These are phyloP conservation scores for Vinca minor DNA, from an alignment of 257 asterid genomes.

Conservation along the genomic window DNA sequence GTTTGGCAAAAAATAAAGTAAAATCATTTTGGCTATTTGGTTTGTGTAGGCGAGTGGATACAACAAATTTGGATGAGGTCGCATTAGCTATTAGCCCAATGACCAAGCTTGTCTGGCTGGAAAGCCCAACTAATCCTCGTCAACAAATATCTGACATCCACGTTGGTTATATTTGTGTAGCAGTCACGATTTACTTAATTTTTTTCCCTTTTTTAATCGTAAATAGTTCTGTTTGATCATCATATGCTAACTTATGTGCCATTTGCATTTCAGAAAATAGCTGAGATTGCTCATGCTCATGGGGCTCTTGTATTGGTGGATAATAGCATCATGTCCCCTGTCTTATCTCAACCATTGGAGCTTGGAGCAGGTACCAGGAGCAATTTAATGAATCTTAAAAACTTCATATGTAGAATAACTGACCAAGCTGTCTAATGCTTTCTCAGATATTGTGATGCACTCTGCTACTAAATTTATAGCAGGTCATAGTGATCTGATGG, in stretches of 20 bases:
- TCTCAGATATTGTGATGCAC: conserved; percentile 86
- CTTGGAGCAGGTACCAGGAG: conserved; percentile 73
- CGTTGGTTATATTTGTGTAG: conserved; percentile 29
- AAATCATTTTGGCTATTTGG: conserved; percentile 9
- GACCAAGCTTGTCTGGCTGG: conserved; percentile 96
- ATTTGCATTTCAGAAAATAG: conserved; percentile 50
- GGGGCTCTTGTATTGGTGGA: conserved; percentile 89
- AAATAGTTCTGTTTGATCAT: background rate
- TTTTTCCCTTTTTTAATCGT: background rate
- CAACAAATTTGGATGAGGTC: conserved; percentile 65
- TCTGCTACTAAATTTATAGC: conserved; percentile 87
- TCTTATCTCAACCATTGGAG: conserved; percentile 69
- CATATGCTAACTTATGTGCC: conserved; percentile 5
- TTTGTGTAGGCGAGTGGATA: conserved; percentile 69
- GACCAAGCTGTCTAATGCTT: conserved; percentile 17
- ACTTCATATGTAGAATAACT: background rate
- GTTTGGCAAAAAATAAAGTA: no score
- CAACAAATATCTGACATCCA: conserved; percentile 83
- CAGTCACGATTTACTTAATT: background rate
- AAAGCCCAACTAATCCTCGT: conserved; percentile 96
- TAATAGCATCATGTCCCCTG: conserved; percentile 96
- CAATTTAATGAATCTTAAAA: background rate
- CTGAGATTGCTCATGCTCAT: conserved; percentile 73
- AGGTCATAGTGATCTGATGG: conserved; percentile 89
- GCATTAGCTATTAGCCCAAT: conserved; percentile 51